Evolutionary conservation across 495 filamentous ascomycete species (phyloP).

Genomic region (Copromyces sp.): DNA sequence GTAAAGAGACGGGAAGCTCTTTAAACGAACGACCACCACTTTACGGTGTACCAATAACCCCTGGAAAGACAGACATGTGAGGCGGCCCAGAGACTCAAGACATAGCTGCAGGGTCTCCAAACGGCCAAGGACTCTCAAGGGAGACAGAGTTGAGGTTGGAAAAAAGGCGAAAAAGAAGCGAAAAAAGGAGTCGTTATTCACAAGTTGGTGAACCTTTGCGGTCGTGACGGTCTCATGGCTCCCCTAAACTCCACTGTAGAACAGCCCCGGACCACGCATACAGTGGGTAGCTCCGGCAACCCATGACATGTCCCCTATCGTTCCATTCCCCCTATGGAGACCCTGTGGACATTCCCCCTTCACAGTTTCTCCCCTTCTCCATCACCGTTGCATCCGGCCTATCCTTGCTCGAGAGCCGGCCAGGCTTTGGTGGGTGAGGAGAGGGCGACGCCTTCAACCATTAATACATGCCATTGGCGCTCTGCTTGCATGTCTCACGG

Average conservation of each 20-base stretch:
- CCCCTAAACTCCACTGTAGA: background rate
- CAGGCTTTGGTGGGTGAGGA: background rate
- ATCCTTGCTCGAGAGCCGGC: constrained; percentile 17
- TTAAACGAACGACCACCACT: background rate
- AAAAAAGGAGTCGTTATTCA: background rate
- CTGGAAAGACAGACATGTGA: background rate
- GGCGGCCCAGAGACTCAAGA: background rate
- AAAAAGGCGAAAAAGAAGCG: background rate
- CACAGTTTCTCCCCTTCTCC: constrained; percentile 9
- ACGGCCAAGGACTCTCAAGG: background rate
- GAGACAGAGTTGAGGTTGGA: background rate
- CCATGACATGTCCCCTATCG: background rate
- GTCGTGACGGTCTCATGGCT: background rate
- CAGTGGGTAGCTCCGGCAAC: background rate
- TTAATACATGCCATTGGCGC: constrained; percentile 26
- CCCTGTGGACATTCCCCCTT: constrained; percentile 1
- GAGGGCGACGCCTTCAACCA: constrained; percentile 5
- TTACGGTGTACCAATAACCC: background rate
- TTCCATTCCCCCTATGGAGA: background rate
- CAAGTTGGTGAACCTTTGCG: background rate
- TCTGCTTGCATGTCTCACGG: constrained; percentile 9
- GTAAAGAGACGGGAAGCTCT: background rate
- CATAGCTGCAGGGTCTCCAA: background rate
- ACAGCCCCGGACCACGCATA: background rate
- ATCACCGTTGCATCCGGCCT: constrained; percentile 26